A percentile compares a stretch with the other conserved stretches of the same genome.
Conservation (phyloP, 1,139 yeast species). For the Candida glucosophila region DNA sequence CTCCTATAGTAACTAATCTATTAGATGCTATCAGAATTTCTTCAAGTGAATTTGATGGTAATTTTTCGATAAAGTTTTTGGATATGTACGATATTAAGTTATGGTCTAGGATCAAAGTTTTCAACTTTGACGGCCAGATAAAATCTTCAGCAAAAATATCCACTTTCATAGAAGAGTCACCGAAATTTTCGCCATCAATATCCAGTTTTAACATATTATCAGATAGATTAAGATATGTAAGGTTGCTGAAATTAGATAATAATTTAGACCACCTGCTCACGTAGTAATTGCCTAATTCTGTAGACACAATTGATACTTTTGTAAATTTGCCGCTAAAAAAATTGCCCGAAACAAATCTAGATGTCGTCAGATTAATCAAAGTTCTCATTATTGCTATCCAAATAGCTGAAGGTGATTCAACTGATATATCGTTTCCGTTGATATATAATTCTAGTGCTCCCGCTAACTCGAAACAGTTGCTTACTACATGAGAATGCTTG, state of each 20-base stretch:
- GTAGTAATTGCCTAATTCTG: slow-evolving; percentile 31
- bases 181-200: slow-evolving; percentile 1
- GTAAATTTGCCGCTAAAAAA: slow-evolving; percentile 14
- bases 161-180: slow-evolving; percentile 5
- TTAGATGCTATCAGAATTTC: slow-evolving; percentile 13
- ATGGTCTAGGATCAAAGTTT: slow-evolving; percentile 15
- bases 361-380: slow-evolving; percentile 14
- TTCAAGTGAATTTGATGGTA: slow-evolving; percentile 20
- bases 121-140: slow-evolving; percentile 22
- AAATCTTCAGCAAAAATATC: slow-evolving; percentile 18
- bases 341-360: slow-evolving; percentile 5
- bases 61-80: slow-evolving; percentile 11
- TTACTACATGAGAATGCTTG: slow-evolving; percentile 5
- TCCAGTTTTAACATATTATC: slow-evolving; percentile 19
- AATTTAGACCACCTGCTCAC: slow-evolving; percentile 26
- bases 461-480: slow-evolving; percentile 12
- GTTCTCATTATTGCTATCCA: slow-evolving; percentile 20
- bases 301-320: slow-evolving; percentile 17
- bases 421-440: slow-evolving; percentile 19
- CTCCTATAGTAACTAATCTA: slow-evolving; percentile 9
- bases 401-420: slow-evolving; percentile 21
- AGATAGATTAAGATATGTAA: slow-evolving; percentile 17
- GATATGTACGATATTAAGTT: slow-evolving; percentile 19
- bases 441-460: slow-evolving; percentile 17
- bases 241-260: slow-evolving; percentile 16